These are phyloP conservation scores for Parascedosporium putredinis DNA, from an alignment of 2,329 filamentous ascomycete species.

Conservation along the genomic window DNA sequence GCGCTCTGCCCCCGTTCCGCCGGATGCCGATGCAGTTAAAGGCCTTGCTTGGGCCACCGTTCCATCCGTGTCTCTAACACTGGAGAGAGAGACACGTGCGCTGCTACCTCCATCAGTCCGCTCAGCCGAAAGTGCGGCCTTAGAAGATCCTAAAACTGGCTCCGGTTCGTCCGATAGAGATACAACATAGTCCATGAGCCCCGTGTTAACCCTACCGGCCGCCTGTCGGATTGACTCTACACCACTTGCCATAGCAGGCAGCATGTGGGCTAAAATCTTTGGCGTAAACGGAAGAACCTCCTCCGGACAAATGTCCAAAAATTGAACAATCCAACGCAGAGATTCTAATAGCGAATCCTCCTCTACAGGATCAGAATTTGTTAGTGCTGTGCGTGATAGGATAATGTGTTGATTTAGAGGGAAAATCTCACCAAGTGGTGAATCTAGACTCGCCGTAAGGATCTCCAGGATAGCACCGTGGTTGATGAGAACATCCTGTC, in stretches of 20 bases:
- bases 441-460: constrained; percentile 77
- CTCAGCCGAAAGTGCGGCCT: constrained; percentile 32
- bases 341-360: constrained; percentile 88
- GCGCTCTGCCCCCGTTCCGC: constrained; percentile 11
- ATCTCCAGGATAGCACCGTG: constrained; percentile 88
- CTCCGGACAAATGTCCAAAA: constrained; percentile 94
- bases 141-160: constrained; percentile 19
- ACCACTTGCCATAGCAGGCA: constrained; percentile 87
- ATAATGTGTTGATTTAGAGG: constrained; percentile 5
- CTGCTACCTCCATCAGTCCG: constrained; percentile 36
- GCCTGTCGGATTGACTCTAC: constrained; percentile 83
- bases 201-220: constrained; percentile 79
- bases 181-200: constrained; percentile 88
- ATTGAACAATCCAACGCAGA: constrained; percentile 88
- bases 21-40: constrained; percentile 31
- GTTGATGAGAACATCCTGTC: constrained; percentile 92
- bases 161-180: constrained; percentile 67
- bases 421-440: constrained; percentile 53
- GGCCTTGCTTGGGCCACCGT: constrained; percentile 38
- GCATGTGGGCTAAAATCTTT: constrained; percentile 77
- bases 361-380: constrained; percentile 39
- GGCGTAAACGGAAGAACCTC: constrained; percentile 94
- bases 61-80: constrained; percentile 42
- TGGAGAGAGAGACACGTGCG: constrained; percentile 41
- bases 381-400: neutral